Conservation (phyloP, 768 basidiomycete species). For the Mycena rosella region DNA sequence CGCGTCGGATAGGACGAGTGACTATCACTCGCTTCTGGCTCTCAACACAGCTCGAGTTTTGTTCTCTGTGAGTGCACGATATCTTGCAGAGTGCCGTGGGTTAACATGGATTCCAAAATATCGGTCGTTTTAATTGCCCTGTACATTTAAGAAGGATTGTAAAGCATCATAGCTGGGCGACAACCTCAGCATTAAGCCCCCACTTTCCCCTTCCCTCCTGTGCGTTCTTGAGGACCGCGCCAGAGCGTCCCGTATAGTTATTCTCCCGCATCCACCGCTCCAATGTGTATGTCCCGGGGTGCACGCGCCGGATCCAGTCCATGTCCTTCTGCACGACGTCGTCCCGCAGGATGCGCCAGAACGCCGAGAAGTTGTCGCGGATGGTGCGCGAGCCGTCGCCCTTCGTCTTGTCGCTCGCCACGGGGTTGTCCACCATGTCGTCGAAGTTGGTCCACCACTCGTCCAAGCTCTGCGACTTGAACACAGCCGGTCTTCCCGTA, state of each 20-base stretch:
- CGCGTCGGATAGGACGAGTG: no score
- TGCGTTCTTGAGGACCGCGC: not conserved
- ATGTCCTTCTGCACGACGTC: constrained; percentile 47
- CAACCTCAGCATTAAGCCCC: not conserved
- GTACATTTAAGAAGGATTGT: no score
- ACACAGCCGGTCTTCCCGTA: constrained; percentile 26
- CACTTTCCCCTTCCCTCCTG: not conserved
- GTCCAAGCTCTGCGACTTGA: constrained; percentile 13
- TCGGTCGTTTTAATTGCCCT: no score
- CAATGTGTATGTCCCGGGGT: constrained; percentile 44
- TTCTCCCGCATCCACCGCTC: constrained; percentile 50
- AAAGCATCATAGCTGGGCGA: not conserved
- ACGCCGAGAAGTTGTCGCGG: constrained; percentile 37
- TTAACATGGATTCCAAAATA: no score
- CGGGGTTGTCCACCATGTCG: constrained; percentile 13
- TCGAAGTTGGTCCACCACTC: constrained; percentile 36
- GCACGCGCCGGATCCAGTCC: constrained; percentile 47
- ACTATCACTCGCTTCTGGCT: no score
- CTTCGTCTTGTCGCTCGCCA: constrained; percentile 11
- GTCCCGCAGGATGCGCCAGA: constrained; percentile 50
- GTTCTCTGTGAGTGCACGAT: no score
- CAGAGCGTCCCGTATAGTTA: not conserved
- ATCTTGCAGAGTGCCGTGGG: no score
- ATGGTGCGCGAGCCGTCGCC: constrained; percentile 25
- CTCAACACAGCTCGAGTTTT: no score